Base-by-base conservation (phyloP, 495 filamentous ascomycete species). In the Talaromyces ruber region DNA sequence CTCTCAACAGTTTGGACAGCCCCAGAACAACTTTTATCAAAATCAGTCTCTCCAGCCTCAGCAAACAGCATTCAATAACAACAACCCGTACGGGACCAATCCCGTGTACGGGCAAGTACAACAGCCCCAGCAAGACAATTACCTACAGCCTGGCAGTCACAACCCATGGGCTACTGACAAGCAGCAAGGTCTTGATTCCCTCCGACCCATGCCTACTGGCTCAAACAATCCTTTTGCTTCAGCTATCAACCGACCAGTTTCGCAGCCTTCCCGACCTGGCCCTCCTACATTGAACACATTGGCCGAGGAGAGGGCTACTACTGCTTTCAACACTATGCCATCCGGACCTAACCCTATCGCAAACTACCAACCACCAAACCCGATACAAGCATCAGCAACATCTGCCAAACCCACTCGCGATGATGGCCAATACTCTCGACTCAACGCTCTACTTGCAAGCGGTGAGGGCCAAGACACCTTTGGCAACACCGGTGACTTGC, bases 211-310 rank as follows among this genome's bases (percentile, higher is more conserved):
- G 68, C 74, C 89, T 1, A 97, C 93, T 25, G 93, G 93, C 56
- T 97, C 93, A 0, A 98, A 97, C 77, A 98, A 98, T 66, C 93
- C 93, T 32, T 98, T 98, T 69, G 93, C 93, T 5, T 89, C 91
- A 22, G 91, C 92, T 66, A 88, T 90, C 24, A 66, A 70, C 29
- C 77, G 79, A 6, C 81, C 80, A 68, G 65, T 74, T 66, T 61
- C 74, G 75, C 71, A 77, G 24, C 79, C 78, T 45, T 78, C 82
- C 37, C 65, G 77, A 24, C 77, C 81, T 8, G 76, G 84, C n/a
- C 85, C 82, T 63, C 84, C 84, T 18, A 82, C 84, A 29, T 79
- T 92, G 55, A 84, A 85, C 71, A 84, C 85, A 11, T 80, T 95
- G 18, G 81, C 85, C 6, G 88, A 91, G 71, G 86, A 90, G 68